phyloP scores from a whole-genome alignment of 1,284 basidiomycete species.

The Volvariella surrecta region DNA sequence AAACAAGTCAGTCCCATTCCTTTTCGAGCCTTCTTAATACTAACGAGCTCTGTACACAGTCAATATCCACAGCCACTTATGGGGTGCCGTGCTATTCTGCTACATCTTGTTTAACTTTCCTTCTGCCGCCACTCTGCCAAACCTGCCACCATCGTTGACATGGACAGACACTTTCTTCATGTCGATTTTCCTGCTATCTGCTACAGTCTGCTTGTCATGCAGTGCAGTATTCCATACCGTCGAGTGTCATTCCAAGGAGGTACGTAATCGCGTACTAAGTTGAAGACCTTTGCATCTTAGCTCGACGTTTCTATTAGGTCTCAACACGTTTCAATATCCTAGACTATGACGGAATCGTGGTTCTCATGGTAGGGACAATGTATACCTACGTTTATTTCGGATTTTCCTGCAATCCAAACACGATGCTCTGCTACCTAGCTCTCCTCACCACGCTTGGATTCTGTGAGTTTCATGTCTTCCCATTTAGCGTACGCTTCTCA shows the following conservation, averaged over 20 bases:
- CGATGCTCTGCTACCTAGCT: slow-evolving; percentile 45
- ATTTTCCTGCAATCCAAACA: slow-evolving; percentile 55
- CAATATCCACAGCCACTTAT: slow-evolving; percentile 85
- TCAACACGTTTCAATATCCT: slow-evolving; percentile 47
- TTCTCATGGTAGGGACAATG: slow-evolving; percentile 75
- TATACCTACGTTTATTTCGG: slow-evolving; percentile 69
- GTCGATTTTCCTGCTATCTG: slow-evolving; percentile 63
- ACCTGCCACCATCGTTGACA: slow-evolving; percentile 39
- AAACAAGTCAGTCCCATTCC: slow-evolving; percentile 48
- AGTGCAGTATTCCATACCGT: slow-evolving; percentile 77
- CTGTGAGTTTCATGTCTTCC: slow-evolving; percentile 36
- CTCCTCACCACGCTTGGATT: slow-evolving; percentile 49
- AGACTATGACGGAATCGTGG: slow-evolving; percentile 65
- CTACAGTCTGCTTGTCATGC: slow-evolving; percentile 65
- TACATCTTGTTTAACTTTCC: slow-evolving; percentile 47
- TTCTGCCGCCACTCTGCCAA: slow-evolving; percentile 28
- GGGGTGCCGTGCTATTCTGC: slow-evolving; percentile 64
- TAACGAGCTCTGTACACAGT: slow-evolving; percentile 36
- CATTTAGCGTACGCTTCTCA: slow-evolving; percentile 1
- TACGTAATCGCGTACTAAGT: slow-evolving; percentile 22
- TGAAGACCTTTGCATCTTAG: background rate
- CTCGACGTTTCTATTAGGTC: slow-evolving; percentile 26
- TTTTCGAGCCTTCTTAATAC: slow-evolving; percentile 6
- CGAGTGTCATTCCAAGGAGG: slow-evolving; percentile 64
- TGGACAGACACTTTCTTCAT: slow-evolving; percentile 62